Evolutionary conservation across 1,284 basidiomycete genomes (phyloP).

Genomic region (Filobasidium uniguttulatum): DNA sequence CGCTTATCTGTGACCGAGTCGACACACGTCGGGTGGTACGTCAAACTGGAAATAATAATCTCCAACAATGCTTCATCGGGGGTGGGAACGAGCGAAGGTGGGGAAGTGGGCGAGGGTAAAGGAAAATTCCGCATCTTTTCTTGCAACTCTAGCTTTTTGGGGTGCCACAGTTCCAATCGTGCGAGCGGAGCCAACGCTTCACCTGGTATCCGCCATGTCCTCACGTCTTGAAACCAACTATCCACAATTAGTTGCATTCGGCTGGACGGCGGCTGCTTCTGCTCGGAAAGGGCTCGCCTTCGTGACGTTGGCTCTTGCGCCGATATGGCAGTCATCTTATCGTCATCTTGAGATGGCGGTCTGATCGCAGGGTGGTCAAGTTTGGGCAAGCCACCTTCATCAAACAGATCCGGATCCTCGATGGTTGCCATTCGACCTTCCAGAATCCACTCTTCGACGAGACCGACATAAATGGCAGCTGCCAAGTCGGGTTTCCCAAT

Average conservation of each 20-base stretch:
- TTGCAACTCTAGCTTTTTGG: conserved; percentile 23
- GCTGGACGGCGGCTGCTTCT: conserved; percentile 1
- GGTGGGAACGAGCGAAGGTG: conserved; percentile 30
- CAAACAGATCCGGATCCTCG: conserved; percentile 19
- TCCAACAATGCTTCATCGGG: conserved; percentile 21
- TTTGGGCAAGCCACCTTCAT: conserved; percentile 22
- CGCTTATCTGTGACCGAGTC: neutral
- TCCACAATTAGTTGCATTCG: conserved; percentile 17
- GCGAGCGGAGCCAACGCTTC: conserved; percentile 33
- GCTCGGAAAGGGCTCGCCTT: conserved; percentile 1
- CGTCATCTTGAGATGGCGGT: neutral
- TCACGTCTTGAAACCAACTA: conserved; percentile 31
- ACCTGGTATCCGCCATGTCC: conserved; percentile 34
- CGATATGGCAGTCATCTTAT: neutral
- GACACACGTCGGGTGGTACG: conserved; percentile 2
- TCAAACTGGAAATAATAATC: conserved; percentile 20
- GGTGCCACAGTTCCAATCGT: conserved; percentile 35
- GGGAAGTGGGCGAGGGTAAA: conserved; percentile 29
- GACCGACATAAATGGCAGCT: conserved; percentile 30
- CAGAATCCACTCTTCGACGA: conserved; percentile 37
- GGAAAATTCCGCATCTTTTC: conserved; percentile 33
- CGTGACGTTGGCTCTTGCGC: neutral
- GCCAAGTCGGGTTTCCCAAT: conserved; percentile 26
- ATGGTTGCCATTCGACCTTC: conserved; percentile 34
- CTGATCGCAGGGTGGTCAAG: neutral